Conservation (phyloP, 2,329 filamentous ascomycete genomes). For the Aureobasidium subglaciale region DNA sequence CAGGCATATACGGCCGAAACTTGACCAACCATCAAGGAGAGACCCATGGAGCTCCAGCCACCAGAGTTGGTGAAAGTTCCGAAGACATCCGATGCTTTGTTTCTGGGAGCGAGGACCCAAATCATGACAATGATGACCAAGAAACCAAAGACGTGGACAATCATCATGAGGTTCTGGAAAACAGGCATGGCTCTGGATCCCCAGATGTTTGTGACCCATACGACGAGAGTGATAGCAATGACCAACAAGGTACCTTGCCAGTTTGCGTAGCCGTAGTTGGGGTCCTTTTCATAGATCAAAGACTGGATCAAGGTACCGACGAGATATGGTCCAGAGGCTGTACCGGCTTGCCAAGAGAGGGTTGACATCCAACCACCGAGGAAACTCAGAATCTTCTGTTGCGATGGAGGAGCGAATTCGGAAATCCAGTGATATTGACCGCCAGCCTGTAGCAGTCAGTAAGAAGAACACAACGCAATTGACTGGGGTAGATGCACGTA, state of each 20-base stretch:
- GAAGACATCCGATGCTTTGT: conserved; percentile 38
- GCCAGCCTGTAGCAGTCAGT: conserved; percentile 17
- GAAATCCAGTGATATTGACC: conserved; percentile 24
- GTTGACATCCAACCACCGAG: conserved; percentile 31
- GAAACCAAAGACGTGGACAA: conserved; percentile 46
- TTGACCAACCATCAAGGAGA: conserved; percentile 39
- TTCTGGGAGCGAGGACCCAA: conserved; percentile 35
- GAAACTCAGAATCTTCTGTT: conserved; percentile 20
- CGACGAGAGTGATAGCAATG: conserved; percentile 41
- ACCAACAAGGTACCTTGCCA: conserved; percentile 47
- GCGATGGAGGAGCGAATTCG: conserved; percentile 16
- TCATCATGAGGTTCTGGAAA: conserved; percentile 33
- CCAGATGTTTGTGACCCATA: conserved; percentile 38
- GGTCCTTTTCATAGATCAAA: conserved; percentile 29
- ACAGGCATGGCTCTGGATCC: conserved; percentile 30
- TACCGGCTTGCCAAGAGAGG: conserved; percentile 31
- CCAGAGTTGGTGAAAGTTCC: conserved; percentile 42
- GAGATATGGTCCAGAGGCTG: conserved; percentile 30
- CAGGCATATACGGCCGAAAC: conserved; percentile 14
- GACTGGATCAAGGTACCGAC: conserved; percentile 31
- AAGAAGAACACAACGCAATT: neutral
- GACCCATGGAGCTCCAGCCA: conserved; percentile 36
- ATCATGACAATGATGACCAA: conserved; percentile 46
- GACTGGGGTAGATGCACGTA: neutral
- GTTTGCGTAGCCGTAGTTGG: conserved; percentile 23